A percentile compares a stretch with the other conserved stretches of the same genome.
Evolutionary conservation across 1,284 basidiomycete genomes (phyloP).

Genomic region (Gomphus bonarii): DNA sequence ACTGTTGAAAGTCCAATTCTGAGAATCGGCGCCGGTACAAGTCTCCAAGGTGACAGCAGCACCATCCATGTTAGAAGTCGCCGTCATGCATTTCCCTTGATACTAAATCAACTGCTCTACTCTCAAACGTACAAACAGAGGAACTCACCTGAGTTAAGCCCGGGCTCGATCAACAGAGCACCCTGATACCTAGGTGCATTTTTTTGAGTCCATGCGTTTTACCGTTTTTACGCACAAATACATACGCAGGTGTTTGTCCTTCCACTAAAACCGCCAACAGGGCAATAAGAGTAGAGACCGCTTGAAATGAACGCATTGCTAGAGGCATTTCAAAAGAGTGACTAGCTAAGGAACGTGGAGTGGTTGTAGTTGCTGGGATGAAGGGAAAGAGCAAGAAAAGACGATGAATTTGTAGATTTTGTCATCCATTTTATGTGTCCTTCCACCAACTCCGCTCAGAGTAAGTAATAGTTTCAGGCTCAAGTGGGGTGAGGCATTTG

Average conservation of each 20-base stretch:
- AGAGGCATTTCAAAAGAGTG: conserved; percentile 1
- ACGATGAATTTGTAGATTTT: not conserved
- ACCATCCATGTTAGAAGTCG: conserved; percentile 34
- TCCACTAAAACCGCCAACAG: not conserved
- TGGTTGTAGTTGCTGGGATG: not conserved
- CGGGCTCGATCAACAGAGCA: conserved; percentile 30
- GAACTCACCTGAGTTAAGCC: conserved; percentile 21
- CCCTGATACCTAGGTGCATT: conserved; percentile 12
- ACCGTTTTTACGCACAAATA: not conserved
- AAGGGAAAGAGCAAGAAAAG: not conserved
- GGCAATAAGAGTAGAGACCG: not conserved
- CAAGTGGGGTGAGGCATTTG: too few relatives aligned
- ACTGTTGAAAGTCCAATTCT: conserved; percentile 33
- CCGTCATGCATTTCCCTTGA: conserved; percentile 35
- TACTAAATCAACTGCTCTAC: not conserved
- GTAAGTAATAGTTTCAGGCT: not conserved
- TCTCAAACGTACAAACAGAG: not conserved
- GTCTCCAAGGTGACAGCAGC: conserved; percentile 33
- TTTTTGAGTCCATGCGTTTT: not conserved
- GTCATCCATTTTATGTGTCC: not conserved
- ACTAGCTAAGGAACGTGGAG: not conserved
- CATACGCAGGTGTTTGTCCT: conserved; percentile 9
- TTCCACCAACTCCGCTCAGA: not conserved
- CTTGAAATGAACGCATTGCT: not conserved
- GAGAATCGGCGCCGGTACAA: conserved; percentile 31